Percentiles rank a stretch among this genome's conserved stretches.
Evolutionary conservation across 202 grass and related monocot genomes (phyloP).

Genomic region (Schoenoplectus tabernaemontani): DNA sequence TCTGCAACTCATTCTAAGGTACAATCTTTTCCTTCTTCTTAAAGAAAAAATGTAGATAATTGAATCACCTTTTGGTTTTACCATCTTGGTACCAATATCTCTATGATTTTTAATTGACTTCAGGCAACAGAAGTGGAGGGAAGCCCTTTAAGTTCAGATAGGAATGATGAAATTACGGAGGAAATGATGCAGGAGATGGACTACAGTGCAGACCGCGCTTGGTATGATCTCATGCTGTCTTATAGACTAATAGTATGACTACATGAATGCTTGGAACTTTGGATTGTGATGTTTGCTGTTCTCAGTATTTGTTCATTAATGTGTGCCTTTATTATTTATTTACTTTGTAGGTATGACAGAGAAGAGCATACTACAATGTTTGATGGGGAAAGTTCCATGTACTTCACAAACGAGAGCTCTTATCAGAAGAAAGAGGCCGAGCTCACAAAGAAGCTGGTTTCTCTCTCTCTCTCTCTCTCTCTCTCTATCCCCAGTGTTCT

Average conservation of each 20-base stretch:
- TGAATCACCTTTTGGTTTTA: background rate
- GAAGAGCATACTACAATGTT: constrained; percentile 91
- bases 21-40: constrained; percentile 18
- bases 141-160: constrained; percentile 51
- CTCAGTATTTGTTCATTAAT: background rate
- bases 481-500: too few relatives aligned
- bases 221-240: constrained; percentile 38
- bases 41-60: background rate
- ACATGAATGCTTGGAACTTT: constrained; percentile 54
- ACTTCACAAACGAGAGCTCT: constrained; percentile 53
- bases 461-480: constrained; percentile 23
- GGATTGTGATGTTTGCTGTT: background rate
- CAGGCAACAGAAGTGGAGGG: constrained; percentile 52
- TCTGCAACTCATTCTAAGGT: constrained; percentile 43
- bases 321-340: background rate
- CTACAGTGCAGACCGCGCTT: constrained; percentile 86
- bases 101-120: constrained; percentile 12
- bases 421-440: constrained; percentile 82
- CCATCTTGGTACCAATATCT: background rate
- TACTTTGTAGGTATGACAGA: constrained; percentile 77
- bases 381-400: constrained; percentile 71
- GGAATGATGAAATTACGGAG: constrained; percentile 59
- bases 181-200: constrained; percentile 98
- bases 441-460: constrained; percentile 82
- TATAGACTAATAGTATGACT: too few relatives aligned